Conservation (phyloP, 2,329 filamentous ascomycete species). For the Graphilbum fragrans region DNA sequence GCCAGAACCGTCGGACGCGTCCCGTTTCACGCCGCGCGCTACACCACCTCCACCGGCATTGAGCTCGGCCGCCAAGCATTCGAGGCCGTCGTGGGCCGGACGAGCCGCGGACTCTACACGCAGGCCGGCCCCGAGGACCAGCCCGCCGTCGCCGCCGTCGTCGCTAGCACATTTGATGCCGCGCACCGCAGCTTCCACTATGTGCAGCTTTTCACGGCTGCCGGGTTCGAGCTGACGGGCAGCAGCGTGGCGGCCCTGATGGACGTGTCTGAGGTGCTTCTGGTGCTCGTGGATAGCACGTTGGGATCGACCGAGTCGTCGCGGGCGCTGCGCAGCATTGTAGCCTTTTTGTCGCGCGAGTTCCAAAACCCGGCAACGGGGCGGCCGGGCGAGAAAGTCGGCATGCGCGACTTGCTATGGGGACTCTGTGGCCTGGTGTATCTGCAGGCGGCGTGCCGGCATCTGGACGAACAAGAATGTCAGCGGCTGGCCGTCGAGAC, state of each 20-base stretch:
- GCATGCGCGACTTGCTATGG: conserved; percentile 47
- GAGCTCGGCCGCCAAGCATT: conserved; percentile 43
- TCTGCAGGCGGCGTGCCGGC: conserved; percentile 44
- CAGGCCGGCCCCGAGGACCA: conserved; percentile 9
- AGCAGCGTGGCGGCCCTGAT: conserved; percentile 8
- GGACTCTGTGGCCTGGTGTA: conserved; percentile 50
- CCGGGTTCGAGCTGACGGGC: conserved; percentile 12
- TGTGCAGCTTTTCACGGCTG: conserved; percentile 9
- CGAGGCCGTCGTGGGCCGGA: conserved; percentile 39
- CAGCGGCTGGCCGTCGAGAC: conserved; percentile 37
- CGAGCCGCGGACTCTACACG: conserved; percentile 32
- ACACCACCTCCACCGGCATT: conserved; percentile 44
- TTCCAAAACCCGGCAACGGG: conserved; percentile 52
- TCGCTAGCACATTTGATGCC: conserved; percentile 23
- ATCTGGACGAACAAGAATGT: conserved; percentile 35
- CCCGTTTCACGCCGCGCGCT: conserved; percentile 38
- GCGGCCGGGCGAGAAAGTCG: conserved; percentile 43
- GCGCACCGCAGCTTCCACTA: conserved; percentile 10
- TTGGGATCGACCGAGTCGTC: conserved; percentile 60
- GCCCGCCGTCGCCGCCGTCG: conserved; percentile 29
- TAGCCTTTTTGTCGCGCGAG: conserved; percentile 50
- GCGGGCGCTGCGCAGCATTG: conserved; percentile 53
- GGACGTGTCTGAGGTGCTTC: conserved; percentile 43
- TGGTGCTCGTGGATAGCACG: conserved; percentile 49
- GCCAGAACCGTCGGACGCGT: conserved; percentile 39